A percentile compares a stretch with the other conserved stretches of the same genome.
Conservation (phyloP, 495 filamentous ascomycete species). For the Chaetomium fimeti region DNA sequence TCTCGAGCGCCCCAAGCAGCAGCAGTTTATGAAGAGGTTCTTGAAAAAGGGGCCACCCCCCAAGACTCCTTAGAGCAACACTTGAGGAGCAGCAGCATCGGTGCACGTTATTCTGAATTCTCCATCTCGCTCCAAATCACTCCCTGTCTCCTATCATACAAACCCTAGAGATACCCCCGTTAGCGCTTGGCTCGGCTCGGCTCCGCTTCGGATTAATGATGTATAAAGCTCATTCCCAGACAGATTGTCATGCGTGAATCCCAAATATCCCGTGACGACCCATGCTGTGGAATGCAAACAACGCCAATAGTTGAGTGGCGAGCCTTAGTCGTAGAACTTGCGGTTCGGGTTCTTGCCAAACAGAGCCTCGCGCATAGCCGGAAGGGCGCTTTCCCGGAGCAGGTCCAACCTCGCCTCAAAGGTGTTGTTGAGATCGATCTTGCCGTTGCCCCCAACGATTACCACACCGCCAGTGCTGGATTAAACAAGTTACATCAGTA, state of each 20-base stretch:
- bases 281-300: neutral
- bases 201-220: conserved; percentile 12
- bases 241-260: conserved; percentile 5
- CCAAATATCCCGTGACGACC: conserved; percentile 8
- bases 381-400: conserved; percentile 78
- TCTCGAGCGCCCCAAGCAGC: conserved; percentile 36
- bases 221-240: conserved; percentile 16
- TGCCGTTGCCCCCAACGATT: conserved; percentile 79
- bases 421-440: conserved; percentile 98
- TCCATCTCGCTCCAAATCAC: neutral
- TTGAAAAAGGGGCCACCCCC: conserved; percentile 31
- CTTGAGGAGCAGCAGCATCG: neutral
- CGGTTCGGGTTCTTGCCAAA: conserved; percentile 93
- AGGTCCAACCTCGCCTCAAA: conserved; percentile 87
- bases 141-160: conserved; percentile 28
- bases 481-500: conserved; percentile 2
- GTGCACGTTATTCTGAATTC: conserved; percentile 14
- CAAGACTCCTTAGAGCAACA: conserved; percentile 7
- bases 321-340: conserved; percentile 83
- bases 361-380: conserved; percentile 75
- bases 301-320: neutral
- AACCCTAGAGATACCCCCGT: conserved; percentile 25
- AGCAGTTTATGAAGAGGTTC: conserved; percentile 48
- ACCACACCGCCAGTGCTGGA: conserved; percentile 76
- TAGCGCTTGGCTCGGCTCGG: conserved; percentile 14